These are phyloP conservation scores for Trametes elegans DNA, from an alignment of 768 basidiomycete genomes.

Conservation along the genomic window DNA sequence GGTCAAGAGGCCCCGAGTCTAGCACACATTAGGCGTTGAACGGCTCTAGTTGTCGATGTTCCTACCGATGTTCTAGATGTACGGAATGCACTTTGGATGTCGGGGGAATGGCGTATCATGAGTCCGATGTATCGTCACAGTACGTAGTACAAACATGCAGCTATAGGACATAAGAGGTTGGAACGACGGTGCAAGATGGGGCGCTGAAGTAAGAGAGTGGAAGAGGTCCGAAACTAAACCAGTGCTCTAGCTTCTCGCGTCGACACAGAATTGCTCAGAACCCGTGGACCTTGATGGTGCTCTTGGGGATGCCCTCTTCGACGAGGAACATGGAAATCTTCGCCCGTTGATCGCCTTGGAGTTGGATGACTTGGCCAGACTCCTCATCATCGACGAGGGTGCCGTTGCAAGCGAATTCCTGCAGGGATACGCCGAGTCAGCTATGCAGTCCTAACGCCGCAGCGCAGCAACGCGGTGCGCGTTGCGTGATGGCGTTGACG, in stretches of 20 bases:
- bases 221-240: conserved; percentile 19
- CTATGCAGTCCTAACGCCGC: not conserved
- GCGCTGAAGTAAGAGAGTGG: conserved; percentile 17
- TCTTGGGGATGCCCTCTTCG: conserved; percentile 75
- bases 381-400: conserved; percentile 94
- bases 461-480: not conserved
- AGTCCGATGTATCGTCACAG: conserved; percentile 30
- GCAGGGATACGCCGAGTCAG: conserved; percentile 6
- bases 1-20: too few species aligned
- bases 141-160: conserved; percentile 28
- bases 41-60: too few species aligned
- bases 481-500: too few species aligned
- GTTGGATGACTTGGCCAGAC: conserved; percentile 95
- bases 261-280: conserved; percentile 51
- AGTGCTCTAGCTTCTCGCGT: conserved; percentile 18
- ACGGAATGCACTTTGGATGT: not conserved
- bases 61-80: too few species aligned
- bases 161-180: conserved; percentile 24
- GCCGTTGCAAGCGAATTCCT: conserved; percentile 99
- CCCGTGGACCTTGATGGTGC: conserved; percentile 84
- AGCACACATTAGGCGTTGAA: not conserved
- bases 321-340: conserved; percentile 89
- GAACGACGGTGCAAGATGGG: conserved; percentile 21
- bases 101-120: not conserved
- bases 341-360: conserved; percentile 94